Evolutionary conservation across 805 yeast species (phyloP).

Genomic region (Schwanniomyces vanrijiae): DNA sequence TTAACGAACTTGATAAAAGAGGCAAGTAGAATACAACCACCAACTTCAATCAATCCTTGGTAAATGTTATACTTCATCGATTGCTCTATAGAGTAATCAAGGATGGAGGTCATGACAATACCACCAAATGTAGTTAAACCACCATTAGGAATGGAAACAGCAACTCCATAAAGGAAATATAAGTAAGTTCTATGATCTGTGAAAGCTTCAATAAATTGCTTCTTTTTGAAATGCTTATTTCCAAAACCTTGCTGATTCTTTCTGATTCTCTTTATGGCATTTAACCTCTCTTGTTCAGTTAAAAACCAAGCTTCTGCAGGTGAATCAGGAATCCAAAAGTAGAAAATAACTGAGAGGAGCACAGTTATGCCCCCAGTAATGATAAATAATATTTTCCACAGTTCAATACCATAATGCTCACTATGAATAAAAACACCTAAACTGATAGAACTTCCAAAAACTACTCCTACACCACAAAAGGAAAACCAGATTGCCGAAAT

Average conservation of each 20-base stretch:
- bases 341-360: conserved; percentile 24
- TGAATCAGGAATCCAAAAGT: conserved; percentile 30
- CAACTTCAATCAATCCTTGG: conserved; percentile 32
- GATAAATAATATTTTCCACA: conserved; percentile 46
- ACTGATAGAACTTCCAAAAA: conserved; percentile 40
- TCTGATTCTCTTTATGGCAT: conserved; percentile 53
- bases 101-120: neutral
- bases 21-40: conserved; percentile 22
- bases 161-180: conserved; percentile 1
- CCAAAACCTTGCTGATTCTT: conserved; percentile 32
- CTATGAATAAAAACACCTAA: conserved; percentile 12
- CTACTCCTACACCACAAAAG: conserved; percentile 31
- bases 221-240: conserved; percentile 50
- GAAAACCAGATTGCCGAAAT: conserved; percentile 37
- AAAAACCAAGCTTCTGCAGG: conserved; percentile 42
- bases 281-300: conserved; percentile 34
- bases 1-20: conserved; percentile 28
- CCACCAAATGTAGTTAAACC: conserved; percentile 6
- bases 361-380: conserved; percentile 43
- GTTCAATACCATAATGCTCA: conserved; percentile 11
- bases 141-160: conserved; percentile 2
- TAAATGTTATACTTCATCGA: conserved; percentile 34
- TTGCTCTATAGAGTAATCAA: conserved; percentile 13
- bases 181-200: conserved; percentile 31
- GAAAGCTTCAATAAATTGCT: conserved; percentile 52